Base-by-base conservation (phyloP, 1,284 basidiomycete genomes). In the Boletus smithii region DNA sequence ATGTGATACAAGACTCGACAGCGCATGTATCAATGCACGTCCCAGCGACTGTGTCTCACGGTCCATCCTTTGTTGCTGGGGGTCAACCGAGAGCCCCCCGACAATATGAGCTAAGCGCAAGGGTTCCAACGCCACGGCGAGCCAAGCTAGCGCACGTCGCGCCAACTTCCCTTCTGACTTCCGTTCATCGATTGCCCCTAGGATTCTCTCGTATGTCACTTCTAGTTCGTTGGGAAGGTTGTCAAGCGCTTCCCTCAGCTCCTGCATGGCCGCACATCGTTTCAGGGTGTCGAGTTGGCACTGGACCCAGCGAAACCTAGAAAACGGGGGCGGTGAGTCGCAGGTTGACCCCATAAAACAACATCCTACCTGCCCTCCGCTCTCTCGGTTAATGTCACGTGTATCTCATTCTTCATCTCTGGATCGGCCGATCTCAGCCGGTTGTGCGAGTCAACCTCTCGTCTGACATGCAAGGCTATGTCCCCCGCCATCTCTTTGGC, bases 1-100 rank as follows among this genome's bases (percentile, higher is more conserved):
- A 8, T 50, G 29, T n/a, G 24, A 22, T 3, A 49, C 46, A 22
- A 50, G 48, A 10, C 45, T 49, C 2, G 44, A 47, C 14, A 48
- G 27, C 17, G n/a, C 11, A 2, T 30, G 9, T n/a, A 49, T 5
- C 11, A 49, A 7, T 5, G 11, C 5, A 10, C 1, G 1, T 33
- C 20, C 10, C n/a, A 31, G 22, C 20, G n/a, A n/a, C n/a, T n/a
- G n/a, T n/a, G 37, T 33, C 18, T 20, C 18, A 4, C 8, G 11
- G 5, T 26, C 8, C 8, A 16, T 18, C 23, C 26, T 10, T 8
- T 14, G 18, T 8, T 8, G 7, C n/a, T 16, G 20, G 8, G n/a
- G 0, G 1, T 44, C 36, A 1, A 39, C 4, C 14, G 22, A 26
- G 18, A 49, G 20, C 1, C 33, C 46, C 1, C 48, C 45, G 6